These are phyloP conservation scores for Elongisporangium undulatum DNA, from an alignment of 352 stramenopile species.

Conservation along the genomic window DNA sequence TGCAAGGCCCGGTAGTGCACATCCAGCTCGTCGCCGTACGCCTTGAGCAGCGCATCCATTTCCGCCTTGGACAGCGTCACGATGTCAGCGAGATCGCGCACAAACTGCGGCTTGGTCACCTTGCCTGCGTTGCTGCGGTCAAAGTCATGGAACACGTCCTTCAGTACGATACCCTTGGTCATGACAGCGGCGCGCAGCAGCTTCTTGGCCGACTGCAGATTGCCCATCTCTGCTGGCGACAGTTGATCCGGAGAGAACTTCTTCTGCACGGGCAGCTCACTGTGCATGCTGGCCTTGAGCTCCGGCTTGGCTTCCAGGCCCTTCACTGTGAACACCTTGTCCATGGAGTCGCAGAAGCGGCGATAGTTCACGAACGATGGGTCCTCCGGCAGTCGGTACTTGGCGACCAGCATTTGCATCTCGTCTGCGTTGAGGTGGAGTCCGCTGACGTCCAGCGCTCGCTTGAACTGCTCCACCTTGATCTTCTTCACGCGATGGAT, in stretches of 20 bases:
- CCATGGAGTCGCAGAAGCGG: conserved; percentile 80
- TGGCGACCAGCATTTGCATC: conserved; percentile 48
- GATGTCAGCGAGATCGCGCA: conserved; percentile 65
- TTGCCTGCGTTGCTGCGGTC: conserved; percentile 81
- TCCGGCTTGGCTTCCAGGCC: conserved; percentile 62
- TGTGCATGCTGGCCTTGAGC: conserved; percentile 24
- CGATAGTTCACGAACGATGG: conserved; percentile 72
- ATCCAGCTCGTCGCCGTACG: conserved; percentile 67
- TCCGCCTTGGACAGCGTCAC: conserved; percentile 45
- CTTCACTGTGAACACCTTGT: conserved; percentile 83
- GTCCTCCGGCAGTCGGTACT: conserved; percentile 64
- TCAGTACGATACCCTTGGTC: conserved; percentile 81
- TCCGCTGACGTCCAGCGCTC: conserved; percentile 70
- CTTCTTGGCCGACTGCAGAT: conserved; percentile 34
- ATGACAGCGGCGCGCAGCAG: conserved; percentile 63
- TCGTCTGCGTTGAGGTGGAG: conserved; percentile 53
- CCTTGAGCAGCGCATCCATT: conserved; percentile 57
- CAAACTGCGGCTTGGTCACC: conserved; percentile 77
- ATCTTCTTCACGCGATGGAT: conserved; percentile 84
- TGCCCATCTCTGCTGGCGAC: conserved; percentile 23
- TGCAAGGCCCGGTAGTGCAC: conserved; percentile 78
- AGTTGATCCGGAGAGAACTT: conserved; percentile 28
- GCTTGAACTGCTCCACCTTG: conserved; percentile 74
- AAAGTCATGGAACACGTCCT: conserved; percentile 86
- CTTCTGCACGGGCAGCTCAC: conserved; percentile 21